phyloP scores from a whole-genome alignment of 768 basidiomycete species.

The Artomyces pyxidatus region DNA sequence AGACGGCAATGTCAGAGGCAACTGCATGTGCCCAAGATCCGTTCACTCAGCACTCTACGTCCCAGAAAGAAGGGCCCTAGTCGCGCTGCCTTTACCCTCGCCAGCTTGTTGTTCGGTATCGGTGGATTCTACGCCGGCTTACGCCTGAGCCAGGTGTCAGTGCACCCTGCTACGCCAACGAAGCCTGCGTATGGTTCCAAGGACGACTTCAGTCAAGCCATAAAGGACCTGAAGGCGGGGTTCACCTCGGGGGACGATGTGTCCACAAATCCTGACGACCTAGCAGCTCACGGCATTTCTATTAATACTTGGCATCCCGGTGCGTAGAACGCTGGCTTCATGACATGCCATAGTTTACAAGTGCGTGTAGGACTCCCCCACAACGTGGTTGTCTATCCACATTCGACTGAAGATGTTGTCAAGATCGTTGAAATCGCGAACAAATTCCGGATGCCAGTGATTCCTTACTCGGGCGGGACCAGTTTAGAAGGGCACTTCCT shows the following conservation, averaged over 20 bases:
- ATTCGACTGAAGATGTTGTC: constrained; percentile 74
- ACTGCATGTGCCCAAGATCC: too few species aligned
- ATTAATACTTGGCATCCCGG: constrained; percentile 17
- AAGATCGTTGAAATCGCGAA: constrained; percentile 67
- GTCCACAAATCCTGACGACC: constrained; percentile 16
- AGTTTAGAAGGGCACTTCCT: constrained; percentile 72
- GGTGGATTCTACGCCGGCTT: constrained; percentile 11
- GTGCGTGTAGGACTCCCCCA: constrained; percentile 32
- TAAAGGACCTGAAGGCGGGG: constrained; percentile 17
- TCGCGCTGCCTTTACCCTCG: constrained; percentile 1
- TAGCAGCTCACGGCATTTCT: constrained; percentile 21
- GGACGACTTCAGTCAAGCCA: constrained; percentile 21
- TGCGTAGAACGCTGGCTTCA: not conserved
- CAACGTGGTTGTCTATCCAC: constrained; percentile 57
- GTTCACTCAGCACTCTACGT: too few species aligned
- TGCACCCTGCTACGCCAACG: not conserved
- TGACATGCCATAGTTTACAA: not conserved
- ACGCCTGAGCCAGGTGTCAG: not conserved
- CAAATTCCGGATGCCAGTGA: constrained; percentile 69
- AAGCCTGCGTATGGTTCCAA: constrained; percentile 18
- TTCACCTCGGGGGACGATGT: constrained; percentile 9
- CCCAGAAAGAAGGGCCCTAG: too few species aligned
- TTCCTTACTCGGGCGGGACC: constrained; percentile 76
- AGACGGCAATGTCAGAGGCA: too few species aligned
- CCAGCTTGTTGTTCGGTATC: not conserved